Evolutionary conservation across 2,329 filamentous ascomycete genomes (phyloP), one percentile per base, ranked within the genome.

Genomic region (Aureobasidium sp.): DNA sequence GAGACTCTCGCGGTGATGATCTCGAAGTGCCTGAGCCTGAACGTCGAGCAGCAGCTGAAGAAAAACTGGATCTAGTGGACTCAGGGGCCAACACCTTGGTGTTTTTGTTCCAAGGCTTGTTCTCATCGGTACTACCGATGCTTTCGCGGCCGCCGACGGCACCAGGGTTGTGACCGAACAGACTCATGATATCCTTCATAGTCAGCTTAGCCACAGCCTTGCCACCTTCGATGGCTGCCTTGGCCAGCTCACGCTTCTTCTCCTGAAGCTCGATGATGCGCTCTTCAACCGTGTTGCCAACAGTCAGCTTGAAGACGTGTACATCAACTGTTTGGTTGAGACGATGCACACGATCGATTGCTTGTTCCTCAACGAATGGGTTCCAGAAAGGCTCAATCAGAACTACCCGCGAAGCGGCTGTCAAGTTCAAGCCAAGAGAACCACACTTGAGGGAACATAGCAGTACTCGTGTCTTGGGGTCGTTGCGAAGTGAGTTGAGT

Each of bases 381-480:
- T 99, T 99, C 94, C 94, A 99, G 75, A 99, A 99, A 0, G 94
- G 94, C 74, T 99, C 94, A 47, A 99, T 81, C 68, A 99, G 96
- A 58, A 99, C 86, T 3, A 99, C 94, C 19, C 94, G 84, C 65
- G 89, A 94, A 11, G 94, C 94, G 0, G 92, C 94, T 7, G 94
- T 99, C 59, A 99, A 79, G 74, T 99, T 99, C 31, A 99, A 84
- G 2, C 94, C 94, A 49, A 99, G 76, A 54, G 90, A 92, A 66
- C 94, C 94, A 70, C 94, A 97, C 69, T 96, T 94, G 66, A 99
- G 81, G 76, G 90, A 95, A 75, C 94, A 99, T 17, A 99, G 85
- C 50, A 99, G 78, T 5, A 99, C 85, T 6, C 94, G 84, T 15
- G 89, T 94, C 35, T 80, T 80, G 58, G 83, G 81, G 69, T 96